Conservation (phyloP, 2,329 filamentous ascomycete species). For the Microdochium paspali region DNA sequence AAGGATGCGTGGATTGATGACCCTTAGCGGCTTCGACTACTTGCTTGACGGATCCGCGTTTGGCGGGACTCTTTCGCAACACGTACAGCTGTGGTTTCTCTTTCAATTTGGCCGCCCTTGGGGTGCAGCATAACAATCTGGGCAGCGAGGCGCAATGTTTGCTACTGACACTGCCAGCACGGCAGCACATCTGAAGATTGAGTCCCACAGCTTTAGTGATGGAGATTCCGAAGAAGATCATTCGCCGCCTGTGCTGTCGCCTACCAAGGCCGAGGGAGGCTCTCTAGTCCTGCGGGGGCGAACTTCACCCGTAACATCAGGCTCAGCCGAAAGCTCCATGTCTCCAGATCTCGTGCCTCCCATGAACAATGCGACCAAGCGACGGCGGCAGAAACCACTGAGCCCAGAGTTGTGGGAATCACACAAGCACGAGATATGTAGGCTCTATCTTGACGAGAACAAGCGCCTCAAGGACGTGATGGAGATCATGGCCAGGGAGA, state of each 20-base stretch:
- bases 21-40: too few species aligned
- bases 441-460: conserved; percentile 18
- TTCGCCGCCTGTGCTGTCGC: neutral
- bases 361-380: neutral
- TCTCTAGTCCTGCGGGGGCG: neutral
- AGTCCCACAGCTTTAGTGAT: neutral
- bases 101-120: neutral
- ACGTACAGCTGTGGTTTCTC: neutral
- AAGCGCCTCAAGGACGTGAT: conserved; percentile 19
- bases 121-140: neutral
- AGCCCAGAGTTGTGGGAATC: conserved; percentile 13
- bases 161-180: neutral
- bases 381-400: conserved; percentile 11
- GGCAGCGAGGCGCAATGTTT: neutral
- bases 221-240: neutral
- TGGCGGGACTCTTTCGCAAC: neutral
- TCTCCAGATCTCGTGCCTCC: neutral
- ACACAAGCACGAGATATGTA: conserved; percentile 15
- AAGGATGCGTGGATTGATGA: too few species aligned
- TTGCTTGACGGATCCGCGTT: too few species aligned
- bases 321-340: neutral
- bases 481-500: conserved; percentile 13
- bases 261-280: neutral
- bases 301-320: neutral
- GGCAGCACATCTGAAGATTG: neutral